These are phyloP conservation scores for Candida sp. DNA, from an alignment of 1,139 yeast genomes.

Conservation along the genomic window DNA sequence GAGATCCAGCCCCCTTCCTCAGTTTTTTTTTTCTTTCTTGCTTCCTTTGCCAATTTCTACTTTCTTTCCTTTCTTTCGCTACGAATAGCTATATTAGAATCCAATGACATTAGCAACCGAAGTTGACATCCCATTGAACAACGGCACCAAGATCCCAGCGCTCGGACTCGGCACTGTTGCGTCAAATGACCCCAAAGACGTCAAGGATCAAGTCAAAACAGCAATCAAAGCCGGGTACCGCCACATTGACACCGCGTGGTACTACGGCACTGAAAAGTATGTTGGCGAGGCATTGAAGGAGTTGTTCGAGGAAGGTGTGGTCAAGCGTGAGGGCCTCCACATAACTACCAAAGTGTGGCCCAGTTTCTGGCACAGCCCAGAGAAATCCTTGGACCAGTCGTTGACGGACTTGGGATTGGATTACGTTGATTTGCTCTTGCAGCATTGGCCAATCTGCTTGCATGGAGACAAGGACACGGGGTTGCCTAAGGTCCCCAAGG, in stretches of 20 bases:
- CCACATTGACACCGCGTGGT: slow-evolving; percentile 49
- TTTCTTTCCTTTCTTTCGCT: too few relatives aligned
- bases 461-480: slow-evolving; percentile 40
- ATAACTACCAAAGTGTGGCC: slow-evolving; percentile 69
- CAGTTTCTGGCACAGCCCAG: slow-evolving; percentile 39
- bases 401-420: slow-evolving; percentile 49
- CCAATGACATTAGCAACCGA: slow-evolving; percentile 22
- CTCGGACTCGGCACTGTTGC: slow-evolving; percentile 46
- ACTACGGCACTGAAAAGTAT: slow-evolving; percentile 52
- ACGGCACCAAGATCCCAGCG: slow-evolving; percentile 40
- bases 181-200: slow-evolving; percentile 33
- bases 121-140: slow-evolving; percentile 26
- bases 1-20: too few relatives aligned
- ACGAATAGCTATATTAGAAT: too few relatives aligned
- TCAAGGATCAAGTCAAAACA: slow-evolving; percentile 39
- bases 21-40: too few relatives aligned
- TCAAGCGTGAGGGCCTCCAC: slow-evolving; percentile 60
- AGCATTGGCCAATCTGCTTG: slow-evolving; percentile 63
- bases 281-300: slow-evolving; percentile 56
- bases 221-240: slow-evolving; percentile 48
- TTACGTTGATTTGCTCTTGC: slow-evolving; percentile 61
- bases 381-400: slow-evolving; percentile 39
- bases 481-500: slow-evolving; percentile 36
- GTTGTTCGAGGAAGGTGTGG: slow-evolving; percentile 47
- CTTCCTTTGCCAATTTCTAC: too few relatives aligned